Evolutionary conservation across 176 grass and related monocot genomes (phyloP).

Genomic region (Eleusine indica): DNA sequence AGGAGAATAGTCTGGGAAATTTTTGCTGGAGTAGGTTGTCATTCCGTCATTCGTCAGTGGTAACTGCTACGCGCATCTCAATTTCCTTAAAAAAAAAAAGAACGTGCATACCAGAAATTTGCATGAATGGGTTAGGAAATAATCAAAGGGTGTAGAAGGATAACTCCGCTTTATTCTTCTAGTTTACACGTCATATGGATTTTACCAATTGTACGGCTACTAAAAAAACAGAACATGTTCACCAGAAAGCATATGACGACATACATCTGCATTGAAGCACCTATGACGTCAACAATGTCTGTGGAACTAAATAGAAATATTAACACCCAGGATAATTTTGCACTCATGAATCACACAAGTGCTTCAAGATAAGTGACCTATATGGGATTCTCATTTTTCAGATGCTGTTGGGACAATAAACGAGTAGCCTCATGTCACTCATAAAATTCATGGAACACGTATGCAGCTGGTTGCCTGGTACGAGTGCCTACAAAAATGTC

Average conservation of each 20-base stretch:
- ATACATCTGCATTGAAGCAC: background rate
- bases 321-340: background rate
- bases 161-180: too few species aligned
- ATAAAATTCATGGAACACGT: background rate
- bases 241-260: background rate
- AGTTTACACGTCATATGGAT: too few species aligned
- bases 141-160: too few species aligned
- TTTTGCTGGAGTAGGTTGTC: too few species aligned
- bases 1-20: too few species aligned
- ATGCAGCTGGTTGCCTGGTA: background rate
- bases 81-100: too few species aligned
- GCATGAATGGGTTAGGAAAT: too few species aligned
- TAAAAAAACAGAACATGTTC: background rate
- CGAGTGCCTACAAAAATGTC: conserved; percentile 15
- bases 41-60: too few species aligned
- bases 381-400: background rate
- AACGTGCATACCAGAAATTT: too few species aligned
- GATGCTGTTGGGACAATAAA: background rate
- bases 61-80: too few species aligned
- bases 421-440: background rate
- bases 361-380: background rate
- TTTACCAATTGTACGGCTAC: too few species aligned
- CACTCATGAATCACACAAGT: background rate
- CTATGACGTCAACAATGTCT: too few species aligned
- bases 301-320: background rate